A percentile compares a stretch with the other conserved stretches of the same genome.
These are phyloP conservation scores for Ulmus americana DNA, from an alignment of 331 rosid species.

Conservation along the genomic window DNA sequence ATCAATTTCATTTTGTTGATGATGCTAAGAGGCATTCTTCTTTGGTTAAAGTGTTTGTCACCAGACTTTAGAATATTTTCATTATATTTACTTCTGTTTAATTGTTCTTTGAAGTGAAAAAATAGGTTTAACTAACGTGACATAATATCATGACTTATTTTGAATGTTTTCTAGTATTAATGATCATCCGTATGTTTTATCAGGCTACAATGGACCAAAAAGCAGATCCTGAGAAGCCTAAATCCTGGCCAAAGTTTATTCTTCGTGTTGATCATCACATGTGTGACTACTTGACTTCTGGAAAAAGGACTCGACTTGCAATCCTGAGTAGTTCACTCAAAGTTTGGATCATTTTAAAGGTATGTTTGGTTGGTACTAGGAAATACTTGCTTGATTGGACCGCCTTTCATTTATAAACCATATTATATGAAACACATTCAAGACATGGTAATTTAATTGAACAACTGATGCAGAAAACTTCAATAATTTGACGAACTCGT, in stretches of 20 bases:
- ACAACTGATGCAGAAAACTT: too few species aligned
- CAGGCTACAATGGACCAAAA: conserved; percentile 66
- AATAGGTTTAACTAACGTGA: neutral
- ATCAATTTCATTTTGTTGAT: conserved; percentile 2
- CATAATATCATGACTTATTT: neutral
- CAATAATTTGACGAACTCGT: too few species aligned
- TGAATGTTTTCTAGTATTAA: conserved; percentile 7
- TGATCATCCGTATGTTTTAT: neutral
- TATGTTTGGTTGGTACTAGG: conserved; percentile 20
- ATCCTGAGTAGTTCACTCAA: conserved; percentile 83
- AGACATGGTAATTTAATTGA: too few species aligned
- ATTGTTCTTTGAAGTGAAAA: neutral
- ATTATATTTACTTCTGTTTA: too few species aligned
- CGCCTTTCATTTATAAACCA: too few species aligned
- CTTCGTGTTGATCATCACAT: conserved; percentile 78
- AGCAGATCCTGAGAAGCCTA: conserved; percentile 65
- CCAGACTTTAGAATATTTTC: neutral
- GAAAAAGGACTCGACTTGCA: conserved; percentile 78
- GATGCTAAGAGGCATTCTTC: neutral
- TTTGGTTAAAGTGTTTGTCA: neutral
- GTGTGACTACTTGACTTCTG: conserved; percentile 76
- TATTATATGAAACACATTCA: too few species aligned
- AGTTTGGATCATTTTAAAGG: conserved; percentile 92
- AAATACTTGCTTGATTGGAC: neutral
- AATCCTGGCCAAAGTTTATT: conserved; percentile 84